Evolutionary conservation across 75 land plant species (phyloP).

Genomic region (Sequoia sempervirens): DNA sequence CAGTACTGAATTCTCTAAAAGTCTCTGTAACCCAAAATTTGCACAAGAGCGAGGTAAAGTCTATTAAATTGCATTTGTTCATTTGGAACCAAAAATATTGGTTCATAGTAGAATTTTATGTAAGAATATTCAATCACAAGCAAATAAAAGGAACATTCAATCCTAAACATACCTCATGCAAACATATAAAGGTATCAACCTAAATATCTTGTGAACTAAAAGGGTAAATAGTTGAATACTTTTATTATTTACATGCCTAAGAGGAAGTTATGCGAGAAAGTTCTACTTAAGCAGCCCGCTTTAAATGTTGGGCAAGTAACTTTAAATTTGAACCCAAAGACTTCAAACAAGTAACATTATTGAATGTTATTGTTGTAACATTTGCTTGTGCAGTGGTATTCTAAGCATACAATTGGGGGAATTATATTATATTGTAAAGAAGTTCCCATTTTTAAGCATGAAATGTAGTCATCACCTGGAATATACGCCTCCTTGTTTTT

Average conservation of each 20-base stretch:
- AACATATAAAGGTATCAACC: background rate
- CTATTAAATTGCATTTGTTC: background rate
- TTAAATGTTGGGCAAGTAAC: background rate
- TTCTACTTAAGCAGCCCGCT: background rate
- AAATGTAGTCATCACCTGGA: constrained; percentile 44
- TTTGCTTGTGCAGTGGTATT: background rate
- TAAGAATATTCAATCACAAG: background rate
- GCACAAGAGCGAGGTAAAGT: background rate
- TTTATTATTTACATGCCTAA: background rate
- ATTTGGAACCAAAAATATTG: background rate
- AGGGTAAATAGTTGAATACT: background rate
- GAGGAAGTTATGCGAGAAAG: background rate
- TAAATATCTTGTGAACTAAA: background rate
- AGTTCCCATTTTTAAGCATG: background rate
- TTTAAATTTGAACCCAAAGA: background rate
- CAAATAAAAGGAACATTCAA: background rate
- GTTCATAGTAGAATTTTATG: background rate
- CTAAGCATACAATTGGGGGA: background rate
- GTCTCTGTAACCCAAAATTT: background rate
- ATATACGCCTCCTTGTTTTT: constrained; percentile 73
- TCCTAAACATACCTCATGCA: background rate
- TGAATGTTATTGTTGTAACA: background rate
- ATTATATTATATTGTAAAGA: background rate
- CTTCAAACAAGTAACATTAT: background rate
- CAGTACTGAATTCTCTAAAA: background rate